These are phyloP conservation scores for Neostapfia colusana DNA, from an alignment of 176 grass and related monocot species.

Conservation along the genomic window DNA sequence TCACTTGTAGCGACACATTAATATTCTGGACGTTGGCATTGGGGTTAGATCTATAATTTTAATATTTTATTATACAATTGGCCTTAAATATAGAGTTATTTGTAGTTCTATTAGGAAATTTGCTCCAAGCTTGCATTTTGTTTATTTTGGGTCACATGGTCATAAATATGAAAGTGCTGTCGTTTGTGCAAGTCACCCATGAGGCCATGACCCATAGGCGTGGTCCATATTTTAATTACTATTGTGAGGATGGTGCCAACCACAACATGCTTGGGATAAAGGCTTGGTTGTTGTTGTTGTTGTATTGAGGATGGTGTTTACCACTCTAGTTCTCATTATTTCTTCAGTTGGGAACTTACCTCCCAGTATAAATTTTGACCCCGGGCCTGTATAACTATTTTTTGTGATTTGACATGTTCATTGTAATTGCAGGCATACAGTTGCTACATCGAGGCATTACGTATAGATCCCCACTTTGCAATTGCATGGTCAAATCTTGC, in stretches of 20 bases:
- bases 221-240: not conserved
- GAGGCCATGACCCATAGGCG: not conserved
- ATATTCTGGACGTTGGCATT: not conserved
- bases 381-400: not conserved
- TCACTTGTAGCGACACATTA: not conserved
- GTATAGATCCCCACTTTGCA: slow-evolving; percentile 89
- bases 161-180: not conserved
- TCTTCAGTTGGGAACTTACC: not conserved
- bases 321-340: slow-evolving; percentile 6
- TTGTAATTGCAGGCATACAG: slow-evolving; percentile 64
- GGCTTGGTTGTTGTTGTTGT: too few species aligned
- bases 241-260: not conserved
- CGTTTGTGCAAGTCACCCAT: not conserved
- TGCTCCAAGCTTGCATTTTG: not conserved
- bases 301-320: not conserved
- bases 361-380: not conserved
- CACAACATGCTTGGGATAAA: too few species aligned
- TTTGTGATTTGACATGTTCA: slow-evolving; percentile 15
- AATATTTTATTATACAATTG: not conserved
- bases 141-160: not conserved
- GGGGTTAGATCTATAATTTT: not conserved
- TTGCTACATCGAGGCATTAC: slow-evolving; percentile 83
- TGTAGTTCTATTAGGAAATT: not conserved
- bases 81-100: not conserved
- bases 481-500: slow-evolving; percentile 98